These are phyloP conservation scores for Thielaviopsis punctulata DNA, from an alignment of 2,329 filamentous ascomycete species.

Conservation along the genomic window DNA sequence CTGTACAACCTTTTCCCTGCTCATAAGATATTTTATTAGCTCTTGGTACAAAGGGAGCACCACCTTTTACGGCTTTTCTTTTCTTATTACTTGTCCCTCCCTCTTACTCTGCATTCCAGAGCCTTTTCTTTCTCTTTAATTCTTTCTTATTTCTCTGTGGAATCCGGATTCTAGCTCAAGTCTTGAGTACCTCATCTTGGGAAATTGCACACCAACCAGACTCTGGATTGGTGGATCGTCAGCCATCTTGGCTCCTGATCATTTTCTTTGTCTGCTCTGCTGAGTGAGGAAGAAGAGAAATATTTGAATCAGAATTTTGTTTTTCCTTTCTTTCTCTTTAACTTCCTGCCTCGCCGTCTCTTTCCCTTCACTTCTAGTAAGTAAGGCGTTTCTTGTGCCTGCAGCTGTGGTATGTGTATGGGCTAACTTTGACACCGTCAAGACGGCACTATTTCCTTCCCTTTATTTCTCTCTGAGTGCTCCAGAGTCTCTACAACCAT, in stretches of 20 bases:
- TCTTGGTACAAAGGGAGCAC: not conserved
- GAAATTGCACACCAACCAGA: not conserved
- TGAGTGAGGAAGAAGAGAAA: not conserved
- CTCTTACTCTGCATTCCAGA: not conserved
- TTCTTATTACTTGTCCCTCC: not conserved
- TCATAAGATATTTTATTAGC: not conserved
- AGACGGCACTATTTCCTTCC: not conserved
- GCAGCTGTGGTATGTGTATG: not conserved
- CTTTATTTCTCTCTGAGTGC: not conserved
- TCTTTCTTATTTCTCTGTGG: not conserved
- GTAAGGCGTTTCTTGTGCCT: not conserved
- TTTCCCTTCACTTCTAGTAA: too few species aligned
- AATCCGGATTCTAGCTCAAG: not conserved
- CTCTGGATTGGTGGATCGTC: constrained; percentile 1
- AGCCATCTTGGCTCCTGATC: not conserved
- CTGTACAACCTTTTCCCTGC: not conserved
- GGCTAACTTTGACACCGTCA: not conserved
- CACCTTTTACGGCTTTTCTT: not conserved
- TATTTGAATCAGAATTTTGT: not conserved
- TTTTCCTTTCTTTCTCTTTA: not conserved
- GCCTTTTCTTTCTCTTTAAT: not conserved
- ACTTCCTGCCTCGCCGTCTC: too few species aligned
- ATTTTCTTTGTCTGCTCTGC: not conserved
- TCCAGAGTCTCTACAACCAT: constrained; percentile 14
- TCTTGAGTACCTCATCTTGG: not conserved